These are phyloP conservation scores for Chalaropsis thielavioides DNA, from an alignment of 2,329 filamentous ascomycete genomes.

Conservation along the genomic window DNA sequence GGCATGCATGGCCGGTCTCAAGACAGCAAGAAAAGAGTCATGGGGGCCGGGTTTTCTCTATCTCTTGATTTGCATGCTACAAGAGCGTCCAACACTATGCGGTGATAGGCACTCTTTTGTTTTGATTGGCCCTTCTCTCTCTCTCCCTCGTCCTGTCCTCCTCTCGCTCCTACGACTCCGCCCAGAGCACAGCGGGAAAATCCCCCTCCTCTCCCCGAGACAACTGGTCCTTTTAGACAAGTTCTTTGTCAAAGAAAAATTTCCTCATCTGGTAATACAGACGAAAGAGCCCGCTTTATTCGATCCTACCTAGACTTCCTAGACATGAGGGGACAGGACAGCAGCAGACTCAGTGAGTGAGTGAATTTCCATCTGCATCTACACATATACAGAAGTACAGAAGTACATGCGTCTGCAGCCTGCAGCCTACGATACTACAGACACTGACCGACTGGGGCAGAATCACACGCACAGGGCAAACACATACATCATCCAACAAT, in stretches of 20 bases:
- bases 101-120: not conserved
- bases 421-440: too few relatives aligned
- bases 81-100: not conserved
- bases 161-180: not conserved
- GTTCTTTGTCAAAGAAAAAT: not conserved
- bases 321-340: not conserved
- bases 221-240: not conserved
- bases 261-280: not conserved
- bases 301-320: not conserved
- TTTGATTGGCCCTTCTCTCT: not conserved
- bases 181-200: not conserved
- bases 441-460: not conserved
- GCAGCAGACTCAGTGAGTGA: not conserved
- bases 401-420: too few relatives aligned
- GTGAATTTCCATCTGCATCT: not conserved
- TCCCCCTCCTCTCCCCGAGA: not conserved
- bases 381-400: too few relatives aligned
- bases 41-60: not conserved
- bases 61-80: not conserved
- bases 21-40: not conserved
- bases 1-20: not conserved
- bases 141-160: not conserved
- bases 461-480: not conserved
- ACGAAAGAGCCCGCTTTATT: not conserved
- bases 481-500: not conserved